phyloP scores from a whole-genome alignment of 1,139 yeast genomes.

The Zygoascus hellenicus region DNA sequence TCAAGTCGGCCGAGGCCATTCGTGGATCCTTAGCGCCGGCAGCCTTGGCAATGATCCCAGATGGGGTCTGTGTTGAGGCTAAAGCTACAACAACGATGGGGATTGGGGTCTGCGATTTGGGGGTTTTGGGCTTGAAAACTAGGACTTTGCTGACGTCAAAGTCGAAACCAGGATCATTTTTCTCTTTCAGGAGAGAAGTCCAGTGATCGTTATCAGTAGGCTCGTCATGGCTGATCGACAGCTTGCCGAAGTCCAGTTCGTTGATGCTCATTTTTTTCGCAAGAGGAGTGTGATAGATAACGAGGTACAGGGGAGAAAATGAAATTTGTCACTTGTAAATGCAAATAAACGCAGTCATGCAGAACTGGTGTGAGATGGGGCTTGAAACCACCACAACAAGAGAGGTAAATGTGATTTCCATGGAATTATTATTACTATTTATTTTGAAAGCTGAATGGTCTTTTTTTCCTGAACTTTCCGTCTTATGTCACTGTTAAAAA shows the following conservation, averaged over 20 bases:
- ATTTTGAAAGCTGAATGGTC: background rate
- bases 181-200: slow-evolving; percentile 22
- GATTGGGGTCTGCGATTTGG: slow-evolving; percentile 73
- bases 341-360: no score
- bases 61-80: slow-evolving; percentile 61
- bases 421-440: background rate
- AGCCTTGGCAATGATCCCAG: slow-evolving; percentile 55
- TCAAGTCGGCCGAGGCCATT: slow-evolving; percentile 76
- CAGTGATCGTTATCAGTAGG: slow-evolving; percentile 28
- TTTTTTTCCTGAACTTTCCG: no score
- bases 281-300: slow-evolving; percentile 1
- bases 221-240: slow-evolving; percentile 25
- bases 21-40: slow-evolving; percentile 81
- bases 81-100: slow-evolving; percentile 80
- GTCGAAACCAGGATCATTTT: slow-evolving; percentile 14
- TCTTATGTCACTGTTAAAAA: no score
- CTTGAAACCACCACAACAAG: no score
- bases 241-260: slow-evolving; percentile 19
- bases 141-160: slow-evolving; percentile 52
- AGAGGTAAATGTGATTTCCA: no score
- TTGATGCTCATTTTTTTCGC: slow-evolving; percentile 12
- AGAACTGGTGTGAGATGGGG: background rate
- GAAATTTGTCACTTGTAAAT: slow-evolving; percentile 3
- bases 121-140: slow-evolving; percentile 88
- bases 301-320: slow-evolving; percentile 1